These are phyloP conservation scores for Puya raimondii DNA, from an alignment of 176 grass and related monocot genomes.

Conservation along the genomic window DNA sequence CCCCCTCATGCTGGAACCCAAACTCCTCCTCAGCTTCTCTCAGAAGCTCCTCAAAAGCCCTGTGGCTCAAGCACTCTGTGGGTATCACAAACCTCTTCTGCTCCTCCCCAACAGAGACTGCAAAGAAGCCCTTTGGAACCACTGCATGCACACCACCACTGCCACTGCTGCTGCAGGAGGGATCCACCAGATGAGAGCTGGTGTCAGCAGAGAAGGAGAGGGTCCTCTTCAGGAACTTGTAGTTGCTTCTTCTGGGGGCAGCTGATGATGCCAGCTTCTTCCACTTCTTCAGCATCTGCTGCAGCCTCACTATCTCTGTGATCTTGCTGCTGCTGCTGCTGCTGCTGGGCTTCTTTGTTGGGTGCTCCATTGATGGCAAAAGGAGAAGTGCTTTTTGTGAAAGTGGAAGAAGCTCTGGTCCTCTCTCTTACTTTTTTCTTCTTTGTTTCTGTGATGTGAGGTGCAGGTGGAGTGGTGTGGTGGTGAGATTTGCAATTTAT, in stretches of 20 bases:
- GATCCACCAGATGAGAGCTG: background rate
- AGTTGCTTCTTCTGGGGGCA: constrained; percentile 10
- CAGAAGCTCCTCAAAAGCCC: constrained; percentile 63
- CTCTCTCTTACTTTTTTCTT: too few relatives aligned
- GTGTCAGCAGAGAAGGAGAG: constrained; percentile 24
- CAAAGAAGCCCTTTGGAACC: constrained; percentile 62
- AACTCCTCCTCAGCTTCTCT: constrained; percentile 90
- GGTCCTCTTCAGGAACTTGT: constrained; percentile 27
- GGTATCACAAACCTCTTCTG: constrained; percentile 93
- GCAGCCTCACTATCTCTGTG: constrained; percentile 63
- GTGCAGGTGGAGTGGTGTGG: background rate
- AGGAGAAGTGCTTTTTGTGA: background rate
- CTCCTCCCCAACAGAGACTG: constrained; percentile 79
- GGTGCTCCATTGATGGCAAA: constrained; percentile 27
- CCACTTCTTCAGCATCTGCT: constrained; percentile 83
- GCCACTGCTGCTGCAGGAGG: too few relatives aligned
- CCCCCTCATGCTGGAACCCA: constrained; percentile 78
- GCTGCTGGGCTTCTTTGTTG: constrained; percentile 25
- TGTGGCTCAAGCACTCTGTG: constrained; percentile 64
- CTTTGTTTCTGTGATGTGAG: background rate
- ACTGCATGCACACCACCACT: too few relatives aligned
- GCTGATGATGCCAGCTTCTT: constrained; percentile 51
- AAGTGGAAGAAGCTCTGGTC: too few relatives aligned
- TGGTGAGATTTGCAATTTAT: constrained; percentile 2
- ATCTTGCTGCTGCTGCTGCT: constrained; percentile 47